Evolutionary conservation across 306 rosid species (phyloP), one percentile per base, ranked within the genome.

Genomic region (Glycine latifolia): DNA sequence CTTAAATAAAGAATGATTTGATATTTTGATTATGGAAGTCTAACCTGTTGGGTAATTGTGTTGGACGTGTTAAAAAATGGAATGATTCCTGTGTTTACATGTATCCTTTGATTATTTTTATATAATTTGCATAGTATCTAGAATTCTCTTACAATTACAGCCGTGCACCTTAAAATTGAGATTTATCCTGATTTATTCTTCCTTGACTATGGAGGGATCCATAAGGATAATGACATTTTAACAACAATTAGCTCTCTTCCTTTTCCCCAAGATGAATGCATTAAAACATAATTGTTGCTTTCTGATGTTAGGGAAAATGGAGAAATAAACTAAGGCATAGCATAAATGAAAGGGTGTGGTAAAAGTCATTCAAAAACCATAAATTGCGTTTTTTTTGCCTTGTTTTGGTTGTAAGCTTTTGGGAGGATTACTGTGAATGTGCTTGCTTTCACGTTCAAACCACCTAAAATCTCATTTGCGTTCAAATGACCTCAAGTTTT

Each of bases 311-410:
- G 16, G 31, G 70, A 47, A 67, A 77, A 73, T 67, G 68, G 84
- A 60, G 47, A 67, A 85, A 26, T 26, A 26, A 26, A 37, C 44
- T 4, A 80, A 33, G 70, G 81, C 49, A 75, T 70, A 54, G 20
- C 58, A 70, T 48, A 70, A 48, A 55, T 71, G 80, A 54, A 81
- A 77, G 63, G 67, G 80, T 85, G 75, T 63, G 39, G 35, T 77
- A 52, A 55, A 85, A 83, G 84, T 87, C 83, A 87, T 83, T 43
- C 87, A 81, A 83, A 83, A 61, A 67, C 85, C 39, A 13, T 37
- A 7, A 47, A 13, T 16, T 73, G 77, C 78, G 85, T 67, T 77
- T 80, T 72, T 62, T 26, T 65, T 83, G 71, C 61, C 83, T 56
- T 80, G 65, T 14, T 52, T 52, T 83, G 67, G 14, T 9, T 52